These are phyloP conservation scores for Phytopythium vexans DNA, from an alignment of 352 stramenopile genomes.

Conservation along the genomic window DNA sequence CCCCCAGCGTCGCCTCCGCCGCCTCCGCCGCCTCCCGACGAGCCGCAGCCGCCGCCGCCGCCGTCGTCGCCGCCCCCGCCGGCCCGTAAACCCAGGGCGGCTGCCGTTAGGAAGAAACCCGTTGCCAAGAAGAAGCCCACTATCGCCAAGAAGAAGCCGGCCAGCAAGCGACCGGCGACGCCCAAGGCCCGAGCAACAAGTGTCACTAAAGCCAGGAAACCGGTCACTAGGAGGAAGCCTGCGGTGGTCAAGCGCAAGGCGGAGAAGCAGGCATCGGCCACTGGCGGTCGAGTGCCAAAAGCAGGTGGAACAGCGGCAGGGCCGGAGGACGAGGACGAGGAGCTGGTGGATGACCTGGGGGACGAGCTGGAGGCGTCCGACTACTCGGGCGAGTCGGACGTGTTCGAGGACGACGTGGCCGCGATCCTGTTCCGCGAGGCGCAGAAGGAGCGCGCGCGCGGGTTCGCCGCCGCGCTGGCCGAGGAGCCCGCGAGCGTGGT, in stretches of 20 bases:
- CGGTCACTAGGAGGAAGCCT: constrained; percentile 1
- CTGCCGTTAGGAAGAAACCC: constrained; percentile 7
- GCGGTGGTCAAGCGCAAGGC: neutral
- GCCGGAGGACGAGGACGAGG: constrained; percentile 25
- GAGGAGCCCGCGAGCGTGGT: constrained; percentile 43
- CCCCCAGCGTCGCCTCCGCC: constrained; percentile 34
- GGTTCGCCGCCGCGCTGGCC: constrained; percentile 42
- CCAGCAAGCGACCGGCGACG: constrained; percentile 7
- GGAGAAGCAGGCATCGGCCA: constrained; percentile 6
- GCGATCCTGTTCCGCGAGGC: constrained; percentile 55
- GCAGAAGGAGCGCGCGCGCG: constrained; percentile 35
- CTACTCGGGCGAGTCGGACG: constrained; percentile 61
- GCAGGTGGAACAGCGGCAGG: too few relatives aligned
- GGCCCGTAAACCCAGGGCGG: constrained; percentile 10
- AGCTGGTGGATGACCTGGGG: constrained; percentile 38
- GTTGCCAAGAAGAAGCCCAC: constrained; percentile 9
- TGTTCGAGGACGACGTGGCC: constrained; percentile 77
- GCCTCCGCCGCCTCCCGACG: constrained; percentile 12
- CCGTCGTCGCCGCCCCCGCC: constrained; percentile 29
- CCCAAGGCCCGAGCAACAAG: constrained; percentile 2
- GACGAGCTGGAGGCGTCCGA: constrained; percentile 41
- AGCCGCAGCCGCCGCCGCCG: constrained; percentile 14
- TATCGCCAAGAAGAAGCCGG: constrained; percentile 12
- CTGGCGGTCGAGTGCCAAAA: neutral
- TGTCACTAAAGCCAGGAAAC: neutral